Evolutionary conservation across 306 rosid species (phyloP).

Genomic region (Aeschynomene evenia): DNA sequence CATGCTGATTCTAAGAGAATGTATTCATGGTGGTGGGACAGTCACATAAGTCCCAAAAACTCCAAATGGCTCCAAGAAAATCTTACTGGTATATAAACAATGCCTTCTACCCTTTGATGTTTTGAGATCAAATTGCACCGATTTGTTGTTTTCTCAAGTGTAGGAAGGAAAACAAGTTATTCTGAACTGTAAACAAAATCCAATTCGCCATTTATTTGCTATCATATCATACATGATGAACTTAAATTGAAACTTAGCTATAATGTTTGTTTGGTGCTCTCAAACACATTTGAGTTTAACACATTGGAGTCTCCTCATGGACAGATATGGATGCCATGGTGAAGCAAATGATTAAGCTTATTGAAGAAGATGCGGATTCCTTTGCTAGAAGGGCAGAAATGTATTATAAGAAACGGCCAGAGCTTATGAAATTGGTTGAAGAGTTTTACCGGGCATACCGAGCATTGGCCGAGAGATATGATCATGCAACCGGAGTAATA

Average conservation of each 20-base stretch:
- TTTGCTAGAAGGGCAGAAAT: conserved; percentile 99
- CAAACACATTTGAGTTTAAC: conserved; percentile 10
- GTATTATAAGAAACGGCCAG: conserved; percentile 97
- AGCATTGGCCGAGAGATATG: conserved; percentile 95
- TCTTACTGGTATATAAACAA: conserved; percentile 73
- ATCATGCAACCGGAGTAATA: conserved; percentile 88
- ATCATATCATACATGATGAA: not conserved
- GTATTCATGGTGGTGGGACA: conserved; percentile 99
- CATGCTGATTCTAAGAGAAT: conserved; percentile 61
- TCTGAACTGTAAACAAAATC: conserved; percentile 11
- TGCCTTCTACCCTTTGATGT: not conserved
- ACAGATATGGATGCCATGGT: conserved; percentile 88
- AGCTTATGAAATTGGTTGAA: conserved; percentile 96
- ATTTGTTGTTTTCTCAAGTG: not conserved
- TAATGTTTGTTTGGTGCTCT: not conserved
- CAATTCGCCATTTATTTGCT: not conserved
- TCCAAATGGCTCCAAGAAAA: conserved; percentile 98
- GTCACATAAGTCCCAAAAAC: conserved; percentile 94
- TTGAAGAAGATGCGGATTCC: conserved; percentile 98
- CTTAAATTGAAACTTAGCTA: no score
- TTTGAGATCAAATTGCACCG: conserved; percentile 20
- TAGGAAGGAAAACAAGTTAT: not conserved
- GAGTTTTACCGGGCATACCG: conserved; percentile 97
- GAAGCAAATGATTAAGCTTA: conserved; percentile 93
- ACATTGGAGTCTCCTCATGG: not conserved